Evolutionary conservation across 1,139 yeast genomes (phyloP).

Genomic region (Nakaseomyces bracarensis): DNA sequence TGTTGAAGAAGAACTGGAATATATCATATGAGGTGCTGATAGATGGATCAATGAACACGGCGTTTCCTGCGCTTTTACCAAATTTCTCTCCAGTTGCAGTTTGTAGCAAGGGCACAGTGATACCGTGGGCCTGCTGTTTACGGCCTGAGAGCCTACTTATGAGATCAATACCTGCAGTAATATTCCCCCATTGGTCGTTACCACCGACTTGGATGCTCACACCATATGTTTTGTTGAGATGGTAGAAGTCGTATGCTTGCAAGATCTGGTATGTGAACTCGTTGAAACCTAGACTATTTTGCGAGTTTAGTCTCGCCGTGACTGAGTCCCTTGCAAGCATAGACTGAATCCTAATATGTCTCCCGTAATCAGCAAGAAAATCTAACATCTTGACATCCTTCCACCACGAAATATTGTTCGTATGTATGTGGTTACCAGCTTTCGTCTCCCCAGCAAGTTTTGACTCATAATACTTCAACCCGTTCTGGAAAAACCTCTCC

Average conservation of each 20-base stretch:
- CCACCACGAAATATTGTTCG: constrained; percentile 86
- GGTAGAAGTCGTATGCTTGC: constrained; percentile 93
- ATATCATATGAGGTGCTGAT: constrained; percentile 74
- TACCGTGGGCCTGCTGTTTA: constrained; percentile 42
- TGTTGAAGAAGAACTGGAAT: constrained; percentile 77
- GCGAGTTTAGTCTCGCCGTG: constrained; percentile 59
- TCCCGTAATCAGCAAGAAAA: constrained; percentile 70
- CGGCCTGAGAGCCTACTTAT: constrained; percentile 50
- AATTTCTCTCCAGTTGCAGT: constrained; percentile 89
- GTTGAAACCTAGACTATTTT: constrained; percentile 79
- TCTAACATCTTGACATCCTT: constrained; percentile 61
- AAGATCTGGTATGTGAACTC: constrained; percentile 88
- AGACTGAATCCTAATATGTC: constrained; percentile 69
- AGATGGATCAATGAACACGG: constrained; percentile 70
- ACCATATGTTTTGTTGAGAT: constrained; percentile 49
- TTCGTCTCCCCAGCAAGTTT: neutral
- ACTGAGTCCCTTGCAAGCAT: constrained; percentile 90
- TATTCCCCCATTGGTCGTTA: constrained; percentile 97
- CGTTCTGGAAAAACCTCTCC: constrained; percentile 49
- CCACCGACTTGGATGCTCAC: constrained; percentile 89
- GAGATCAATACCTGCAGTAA: constrained; percentile 90
- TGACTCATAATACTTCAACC: constrained; percentile 50
- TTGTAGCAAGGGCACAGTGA: constrained; percentile 85
- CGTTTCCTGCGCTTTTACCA: constrained; percentile 97
- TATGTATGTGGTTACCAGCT: constrained; percentile 27